Conservation (phyloP, 1,139 yeast genomes). For the Suhomyces yuchorum region DNA sequence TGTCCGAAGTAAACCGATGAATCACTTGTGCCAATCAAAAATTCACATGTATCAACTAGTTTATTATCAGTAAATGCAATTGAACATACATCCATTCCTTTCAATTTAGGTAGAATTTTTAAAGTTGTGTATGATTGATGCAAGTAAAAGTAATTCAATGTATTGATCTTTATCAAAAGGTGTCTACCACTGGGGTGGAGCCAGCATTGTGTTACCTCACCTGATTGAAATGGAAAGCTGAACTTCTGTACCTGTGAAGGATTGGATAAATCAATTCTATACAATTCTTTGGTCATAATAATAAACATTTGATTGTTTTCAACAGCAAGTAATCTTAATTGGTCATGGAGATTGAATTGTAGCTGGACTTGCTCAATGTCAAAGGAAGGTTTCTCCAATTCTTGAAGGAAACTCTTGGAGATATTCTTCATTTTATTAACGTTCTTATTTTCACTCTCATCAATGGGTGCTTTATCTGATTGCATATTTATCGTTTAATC, state of each 20-base stretch:
- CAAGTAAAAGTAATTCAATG: conserved; percentile 32
- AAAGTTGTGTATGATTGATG: conserved; percentile 35
- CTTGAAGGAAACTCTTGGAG: not conserved
- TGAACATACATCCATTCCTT: conserved; percentile 28
- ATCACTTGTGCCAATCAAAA: conserved; percentile 34
- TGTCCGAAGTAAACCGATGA: conserved; percentile 32
- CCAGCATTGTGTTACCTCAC: conserved; percentile 37
- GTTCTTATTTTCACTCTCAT: not conserved
- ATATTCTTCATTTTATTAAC: not conserved
- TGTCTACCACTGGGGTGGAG: conserved; percentile 43
- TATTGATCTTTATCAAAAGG: conserved; percentile 33
- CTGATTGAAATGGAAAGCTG: conserved; percentile 25
- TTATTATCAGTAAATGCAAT: conserved; percentile 24
- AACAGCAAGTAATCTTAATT: conserved; percentile 24
- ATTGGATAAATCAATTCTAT: conserved; percentile 38
- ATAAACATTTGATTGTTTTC: conserved; percentile 39
- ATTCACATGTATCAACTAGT: conserved; percentile 30
- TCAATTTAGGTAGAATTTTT: conserved; percentile 37
- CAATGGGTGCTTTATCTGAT: not conserved
- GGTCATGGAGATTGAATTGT: conserved; percentile 38
- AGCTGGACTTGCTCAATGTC: conserved; percentile 46
- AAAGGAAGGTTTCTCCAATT: conserved; percentile 22
- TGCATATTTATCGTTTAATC: not conserved
- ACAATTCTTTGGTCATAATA: conserved; percentile 25
- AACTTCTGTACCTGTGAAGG: conserved; percentile 39